phyloP scores from a whole-genome alignment of 805 yeast genomes.

The Yamadazyma insecticola region DNA sequence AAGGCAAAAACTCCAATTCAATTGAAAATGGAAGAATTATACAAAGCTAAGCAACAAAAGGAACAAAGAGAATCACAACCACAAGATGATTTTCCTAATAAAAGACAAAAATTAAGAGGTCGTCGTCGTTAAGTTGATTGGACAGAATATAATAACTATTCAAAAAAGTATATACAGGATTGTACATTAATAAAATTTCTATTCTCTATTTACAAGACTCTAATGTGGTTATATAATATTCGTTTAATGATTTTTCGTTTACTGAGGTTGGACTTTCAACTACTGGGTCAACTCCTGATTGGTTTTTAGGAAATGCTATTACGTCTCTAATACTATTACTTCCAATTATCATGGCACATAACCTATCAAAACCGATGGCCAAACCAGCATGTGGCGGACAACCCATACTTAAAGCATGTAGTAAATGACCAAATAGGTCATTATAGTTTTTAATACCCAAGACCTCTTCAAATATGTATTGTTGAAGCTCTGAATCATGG shows the following conservation, averaged over 20 bases:
- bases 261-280: slow-evolving; percentile 82
- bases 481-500: slow-evolving; percentile 79
- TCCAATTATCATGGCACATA: slow-evolving; percentile 87
- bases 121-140: slow-evolving; percentile 10
- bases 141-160: no score
- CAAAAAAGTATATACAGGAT: slow-evolving; percentile 6
- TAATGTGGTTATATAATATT: slow-evolving; percentile 40
- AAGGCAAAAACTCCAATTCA: slow-evolving; percentile 35
- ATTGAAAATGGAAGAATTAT: slow-evolving; percentile 36
- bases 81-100: slow-evolving; percentile 1
- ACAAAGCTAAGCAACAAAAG: slow-evolving; percentile 13
- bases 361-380: slow-evolving; percentile 90
- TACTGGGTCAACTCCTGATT: slow-evolving; percentile 81
- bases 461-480: slow-evolving; percentile 61
- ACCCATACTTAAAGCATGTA: slow-evolving; percentile 78
- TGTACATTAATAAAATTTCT: not conserved
- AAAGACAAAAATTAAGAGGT: slow-evolving; percentile 12
- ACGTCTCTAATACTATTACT: slow-evolving; percentile 81
- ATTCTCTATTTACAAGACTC: slow-evolving; percentile 5
- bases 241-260: slow-evolving; percentile 41
- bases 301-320: slow-evolving; percentile 92
- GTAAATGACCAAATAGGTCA: slow-evolving; percentile 75
- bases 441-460: slow-evolving; percentile 57
- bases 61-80: not conserved
- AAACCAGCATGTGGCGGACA: slow-evolving; percentile 99